Evolutionary conservation across 2,329 filamentous ascomycete genomes (phyloP), one percentile per base, ranked within the genome.

Genomic region (Aureobasidium musti): DNA sequence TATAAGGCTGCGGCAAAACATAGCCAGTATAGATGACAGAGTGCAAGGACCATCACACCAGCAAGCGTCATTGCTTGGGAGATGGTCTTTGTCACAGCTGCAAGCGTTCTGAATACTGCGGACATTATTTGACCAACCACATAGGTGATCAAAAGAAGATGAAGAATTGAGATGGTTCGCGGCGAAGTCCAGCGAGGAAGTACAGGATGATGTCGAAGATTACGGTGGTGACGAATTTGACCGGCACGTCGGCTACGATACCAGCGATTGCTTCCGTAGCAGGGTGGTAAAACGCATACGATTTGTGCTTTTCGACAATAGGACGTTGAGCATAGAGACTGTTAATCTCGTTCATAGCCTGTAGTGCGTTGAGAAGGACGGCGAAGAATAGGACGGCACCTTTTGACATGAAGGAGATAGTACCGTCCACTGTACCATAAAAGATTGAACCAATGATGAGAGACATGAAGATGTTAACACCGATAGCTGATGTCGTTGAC

Each of bases 321-420:
- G 80, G 79, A 2, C 81, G 74, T 67, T 82, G 79, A 4, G 75
- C 75, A 68, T 81, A 82, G 7, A 82, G 73, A 0, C 89, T 91
- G 52, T 94, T 80, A 68, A 85, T 82, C 70, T 89, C 87, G 1
- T 81, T 79, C 61, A 88, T 84, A 10, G 85, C 82, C 0, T 79
- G 82, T 21, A 88, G 75, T 2, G 85, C 86, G 69, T 86, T 88
- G 70, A 88, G 79, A 2, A 89, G 76, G 28, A 88, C 76, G 2
- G 85, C 84, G 69, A 88, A 82, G 77, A 89, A 89, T 10, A 89
- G 75, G 2, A 85, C 80, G 0, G 84, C 82, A 11, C 85, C 86
- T 57, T 82, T 87, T 72, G 86, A 84, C 80, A 88, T 95, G 81
- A 96, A 95, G 73, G 88, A 91, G n/a, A 77, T 74, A 0, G 91